Conservation (phyloP, 1,139 yeast genomes). For the Taphrina deformans region DNA sequence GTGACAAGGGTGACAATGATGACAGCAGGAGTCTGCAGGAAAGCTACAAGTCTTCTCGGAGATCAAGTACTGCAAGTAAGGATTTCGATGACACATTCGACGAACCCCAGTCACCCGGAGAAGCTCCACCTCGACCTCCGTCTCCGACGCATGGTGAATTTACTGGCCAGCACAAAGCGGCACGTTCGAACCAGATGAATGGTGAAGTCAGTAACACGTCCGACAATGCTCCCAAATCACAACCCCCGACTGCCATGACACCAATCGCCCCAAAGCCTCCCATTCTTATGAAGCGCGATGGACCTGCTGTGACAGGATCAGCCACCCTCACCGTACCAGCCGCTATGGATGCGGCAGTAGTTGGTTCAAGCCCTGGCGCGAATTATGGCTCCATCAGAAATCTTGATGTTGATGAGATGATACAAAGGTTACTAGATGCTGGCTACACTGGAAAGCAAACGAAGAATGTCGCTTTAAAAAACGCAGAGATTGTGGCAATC, state of each 20-base stretch:
- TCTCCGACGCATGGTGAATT: constrained; percentile 32
- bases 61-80: constrained; percentile 24
- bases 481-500: constrained; percentile 78
- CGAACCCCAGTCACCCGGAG: constrained; percentile 20
- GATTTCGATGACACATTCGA: constrained; percentile 19
- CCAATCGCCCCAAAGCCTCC: constrained; percentile 36
- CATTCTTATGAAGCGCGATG: constrained; percentile 36
- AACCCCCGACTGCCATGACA: constrained; percentile 35
- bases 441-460: constrained; percentile 94
- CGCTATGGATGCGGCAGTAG: background rate
- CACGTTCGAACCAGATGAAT: constrained; percentile 6
- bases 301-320: constrained; percentile 29
- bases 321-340: constrained; percentile 31
- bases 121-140: constrained; percentile 26
- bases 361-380: constrained; percentile 29
- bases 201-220: constrained; percentile 32
- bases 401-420: constrained; percentile 72
- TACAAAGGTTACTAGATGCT: constrained; percentile 86
- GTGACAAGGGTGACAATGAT: constrained; percentile 15
- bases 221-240: constrained; percentile 22
- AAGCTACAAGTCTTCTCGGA: constrained; percentile 19
- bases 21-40: constrained; percentile 2
- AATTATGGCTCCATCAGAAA: constrained; percentile 28
- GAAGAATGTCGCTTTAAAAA: constrained; percentile 81
- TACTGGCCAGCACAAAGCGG: constrained; percentile 24